Evolutionary conservation across 495 filamentous ascomycete species (phyloP).

Genomic region (Lichenothelia convexa): DNA sequence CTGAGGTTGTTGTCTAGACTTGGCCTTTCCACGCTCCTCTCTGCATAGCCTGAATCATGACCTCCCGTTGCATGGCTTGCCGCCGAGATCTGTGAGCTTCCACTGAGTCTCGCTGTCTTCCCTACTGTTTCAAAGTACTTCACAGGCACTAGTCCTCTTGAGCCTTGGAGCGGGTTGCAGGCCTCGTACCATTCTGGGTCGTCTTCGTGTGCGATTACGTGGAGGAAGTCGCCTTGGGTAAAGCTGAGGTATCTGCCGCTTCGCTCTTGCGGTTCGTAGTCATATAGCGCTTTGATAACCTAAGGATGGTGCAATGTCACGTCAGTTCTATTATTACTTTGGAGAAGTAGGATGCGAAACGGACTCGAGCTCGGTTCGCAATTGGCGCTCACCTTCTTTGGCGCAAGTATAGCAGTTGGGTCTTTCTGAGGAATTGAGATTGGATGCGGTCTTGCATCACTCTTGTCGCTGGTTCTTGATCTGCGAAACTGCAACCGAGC

Average conservation of each 20-base stretch:
- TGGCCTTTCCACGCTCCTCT: constrained; percentile 26
- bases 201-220: constrained; percentile 92
- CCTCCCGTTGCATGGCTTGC: constrained; percentile 17
- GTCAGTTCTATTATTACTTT: too few species aligned
- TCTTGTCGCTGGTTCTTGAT: constrained; percentile 22
- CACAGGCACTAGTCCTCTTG: constrained; percentile 82
- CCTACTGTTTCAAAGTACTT: constrained; percentile 81
- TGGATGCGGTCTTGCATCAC: constrained; percentile 45
- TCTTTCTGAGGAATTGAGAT: constrained; percentile 83
- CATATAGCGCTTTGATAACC: constrained; percentile 95
- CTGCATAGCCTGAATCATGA: constrained; percentile 70
- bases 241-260: constrained; percentile 66
- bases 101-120: constrained; percentile 76
- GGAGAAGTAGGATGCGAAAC: too few species aligned
- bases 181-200: constrained; percentile 96
- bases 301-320: constrained; percentile 23
- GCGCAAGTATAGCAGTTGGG: constrained; percentile 84
- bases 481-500: constrained; percentile 21
- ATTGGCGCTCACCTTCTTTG: constrained; percentile 58
- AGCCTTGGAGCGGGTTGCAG: constrained; percentile 83
- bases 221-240: constrained; percentile 89
- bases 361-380: too few species aligned
- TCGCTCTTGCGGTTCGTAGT: constrained; percentile 51
- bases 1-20: too few species aligned
- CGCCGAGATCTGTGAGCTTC: constrained; percentile 46